A percentile compares a stretch with the other conserved stretches of the same genome.
These are phyloP conservation scores for Paracoccidioides brasiliensis DNA, from an alignment of 2,329 filamentous ascomycete species.

Conservation along the genomic window DNA sequence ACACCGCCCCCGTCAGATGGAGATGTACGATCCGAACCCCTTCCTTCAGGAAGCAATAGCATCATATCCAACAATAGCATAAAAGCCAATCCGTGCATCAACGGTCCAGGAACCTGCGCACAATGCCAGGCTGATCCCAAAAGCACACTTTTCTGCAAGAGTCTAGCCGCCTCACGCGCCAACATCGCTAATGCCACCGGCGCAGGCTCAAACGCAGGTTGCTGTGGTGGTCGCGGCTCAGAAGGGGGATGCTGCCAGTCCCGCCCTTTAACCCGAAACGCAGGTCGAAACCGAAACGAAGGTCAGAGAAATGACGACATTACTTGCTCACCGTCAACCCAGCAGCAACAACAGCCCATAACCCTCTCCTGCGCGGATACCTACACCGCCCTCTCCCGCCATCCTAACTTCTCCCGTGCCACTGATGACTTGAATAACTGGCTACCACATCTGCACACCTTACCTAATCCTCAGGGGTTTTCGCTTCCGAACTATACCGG, in stretches of 20 bases:
- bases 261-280: constrained; percentile 14
- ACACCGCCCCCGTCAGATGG: constrained; percentile 42
- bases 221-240: constrained; percentile 47
- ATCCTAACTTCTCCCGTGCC: constrained; percentile 61
- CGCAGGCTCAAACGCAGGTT: constrained; percentile 29
- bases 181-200: constrained; percentile 19
- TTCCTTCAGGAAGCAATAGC: constrained; percentile 20
- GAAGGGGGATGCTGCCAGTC: constrained; percentile 51
- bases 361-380: constrained; percentile 63
- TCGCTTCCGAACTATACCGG: constrained; percentile 15
- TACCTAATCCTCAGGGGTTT: constrained; percentile 27
- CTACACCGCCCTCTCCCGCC: constrained; percentile 64
- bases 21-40: constrained; percentile 43
- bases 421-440: constrained; percentile 62
- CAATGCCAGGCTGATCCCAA: constrained; percentile 67
- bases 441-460: constrained; percentile 59
- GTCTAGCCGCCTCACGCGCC: constrained; percentile 51
- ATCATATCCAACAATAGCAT: constrained; percentile 9
- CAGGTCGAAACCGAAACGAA: constrained; percentile 14
- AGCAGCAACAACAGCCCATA: constrained; percentile 22
- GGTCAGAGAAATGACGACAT: not conserved
- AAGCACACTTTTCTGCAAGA: constrained; percentile 71
- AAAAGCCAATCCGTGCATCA: constrained; percentile 38
- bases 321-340: constrained; percentile 9
- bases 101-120: constrained; percentile 64